Base-by-base conservation (phyloP, 805 yeast genomes). In the Nakazawaea ernobii region DNA sequence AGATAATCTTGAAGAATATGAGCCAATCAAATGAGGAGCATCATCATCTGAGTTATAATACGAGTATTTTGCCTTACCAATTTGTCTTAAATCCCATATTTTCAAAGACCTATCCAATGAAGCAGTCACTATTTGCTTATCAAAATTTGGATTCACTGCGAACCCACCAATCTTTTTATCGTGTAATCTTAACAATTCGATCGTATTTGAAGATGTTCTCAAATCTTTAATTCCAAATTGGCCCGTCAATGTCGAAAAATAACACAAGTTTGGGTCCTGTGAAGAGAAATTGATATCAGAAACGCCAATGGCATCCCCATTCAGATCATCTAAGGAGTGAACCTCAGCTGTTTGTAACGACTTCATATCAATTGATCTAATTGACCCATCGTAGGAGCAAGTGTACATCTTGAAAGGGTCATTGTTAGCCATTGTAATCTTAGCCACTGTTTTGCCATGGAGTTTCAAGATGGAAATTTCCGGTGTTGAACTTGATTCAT, bases 131-230 rank as follows among this genome's bases (percentile, higher is more conserved):
- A 90, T 72, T 52, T 86, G 86, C 54, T 81, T 62, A 1, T 75
- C 66, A 32, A 73, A 69, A 14, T 68, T 62, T 1, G 98, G 98
- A 56, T 89, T 89, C 14, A 88, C 75, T 1, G 84, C 60, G 63
- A 94, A 88, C 1, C 95, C 89, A 0, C 98, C 98, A 48, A 94
- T 91, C 60, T 94, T 94, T 60, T 92, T 91, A 58, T 87, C 95
- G 49, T 91, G 88, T 13, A 91, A 62, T 53, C 95, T 71, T 39
- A 74, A 68, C n/a, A 82, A 65, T 32, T 58, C 48, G n/a, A 20
- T 71, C 30, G 6, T n/a, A 4, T 11, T n/a, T 11, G 26, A 6
- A 11, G 17, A 6, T 3, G 14, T 20, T 52, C 99, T 70, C 10
- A 80, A 46, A 61, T 92, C 98, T 51, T 83, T 73, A n/a, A 70